Evolutionary conservation across 176 grass and related monocot species (phyloP).

Genomic region (Oryza meyeriana): DNA sequence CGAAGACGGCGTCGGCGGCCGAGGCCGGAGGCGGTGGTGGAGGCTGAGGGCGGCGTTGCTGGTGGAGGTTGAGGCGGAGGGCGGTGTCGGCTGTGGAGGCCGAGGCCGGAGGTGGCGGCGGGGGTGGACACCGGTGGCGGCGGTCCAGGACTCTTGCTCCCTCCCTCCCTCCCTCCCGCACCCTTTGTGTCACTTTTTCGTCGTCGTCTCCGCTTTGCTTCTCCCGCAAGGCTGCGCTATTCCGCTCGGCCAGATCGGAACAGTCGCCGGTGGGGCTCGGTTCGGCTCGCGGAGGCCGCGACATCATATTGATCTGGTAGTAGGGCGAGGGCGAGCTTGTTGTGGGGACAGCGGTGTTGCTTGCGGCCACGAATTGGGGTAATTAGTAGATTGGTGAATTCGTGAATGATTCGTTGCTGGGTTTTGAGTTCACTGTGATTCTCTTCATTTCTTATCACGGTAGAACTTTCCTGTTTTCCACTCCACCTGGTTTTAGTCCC

Average conservation of each 20-base stretch:
- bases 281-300: no score
- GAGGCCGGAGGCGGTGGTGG: no score
- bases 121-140: no score
- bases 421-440: neutral
- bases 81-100: no score
- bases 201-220: slow-evolving; percentile 41
- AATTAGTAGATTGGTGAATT: neutral
- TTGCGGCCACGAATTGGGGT: neutral
- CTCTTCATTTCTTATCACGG: neutral
- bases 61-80: no score
- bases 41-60: no score
- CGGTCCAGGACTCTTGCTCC: neutral
- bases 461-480: neutral
- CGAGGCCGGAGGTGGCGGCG: no score
- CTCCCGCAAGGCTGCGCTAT: slow-evolving; percentile 32
- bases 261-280: neutral
- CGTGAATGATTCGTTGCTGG: neutral
- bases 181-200: neutral
- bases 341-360: neutral
- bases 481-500: neutral
- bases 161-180: neutral
- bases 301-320: neutral
- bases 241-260: slow-evolving; percentile 6
- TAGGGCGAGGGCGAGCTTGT: neutral
- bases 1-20: no score